Evolutionary conservation across 805 yeast species (phyloP).

Genomic region (Ogataea paradorogensis): DNA sequence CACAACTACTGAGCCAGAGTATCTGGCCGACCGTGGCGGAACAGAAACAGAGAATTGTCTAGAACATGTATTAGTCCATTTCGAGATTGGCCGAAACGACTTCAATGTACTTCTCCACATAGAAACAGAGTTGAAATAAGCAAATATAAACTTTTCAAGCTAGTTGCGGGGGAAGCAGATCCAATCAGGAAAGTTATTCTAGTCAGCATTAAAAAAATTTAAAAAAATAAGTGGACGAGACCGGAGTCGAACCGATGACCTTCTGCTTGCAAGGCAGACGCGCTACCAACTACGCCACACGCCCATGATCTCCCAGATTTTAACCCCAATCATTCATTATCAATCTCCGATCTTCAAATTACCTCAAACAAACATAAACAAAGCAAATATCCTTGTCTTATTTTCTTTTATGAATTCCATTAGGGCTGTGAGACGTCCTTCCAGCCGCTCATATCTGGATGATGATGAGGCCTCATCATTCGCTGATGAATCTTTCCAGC

Average conservation of each 20-base stretch:
- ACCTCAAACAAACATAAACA: not conserved
- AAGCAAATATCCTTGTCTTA: not conserved
- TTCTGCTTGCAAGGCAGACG: constrained; percentile 76
- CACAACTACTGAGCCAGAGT: not conserved
- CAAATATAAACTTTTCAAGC: not conserved
- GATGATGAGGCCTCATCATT: constrained; percentile 14
- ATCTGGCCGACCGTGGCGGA: not conserved
- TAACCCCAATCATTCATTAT: not conserved
- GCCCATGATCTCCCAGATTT: constrained; percentile 39
- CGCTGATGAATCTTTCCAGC: constrained; percentile 19
- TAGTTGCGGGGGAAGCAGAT: constrained; percentile 1
- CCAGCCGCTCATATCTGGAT: constrained; percentile 10
- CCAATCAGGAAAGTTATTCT: not conserved
- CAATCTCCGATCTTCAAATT: not conserved
- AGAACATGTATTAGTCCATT: not conserved
- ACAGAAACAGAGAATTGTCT: not conserved
- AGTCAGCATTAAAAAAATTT: not conserved
- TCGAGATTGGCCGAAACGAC: not conserved
- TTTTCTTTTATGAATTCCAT: constrained; percentile 2
- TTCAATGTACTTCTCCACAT: not conserved
- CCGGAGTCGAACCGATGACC: constrained; percentile 79
- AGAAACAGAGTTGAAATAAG: not conserved
- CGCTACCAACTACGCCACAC: constrained; percentile 84
- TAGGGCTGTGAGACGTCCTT: constrained; percentile 11
- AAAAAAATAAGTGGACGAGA: constrained; percentile 52